Base-by-base conservation (phyloP, 495 filamentous ascomycete species). In the Xylaria telfairii region DNA sequence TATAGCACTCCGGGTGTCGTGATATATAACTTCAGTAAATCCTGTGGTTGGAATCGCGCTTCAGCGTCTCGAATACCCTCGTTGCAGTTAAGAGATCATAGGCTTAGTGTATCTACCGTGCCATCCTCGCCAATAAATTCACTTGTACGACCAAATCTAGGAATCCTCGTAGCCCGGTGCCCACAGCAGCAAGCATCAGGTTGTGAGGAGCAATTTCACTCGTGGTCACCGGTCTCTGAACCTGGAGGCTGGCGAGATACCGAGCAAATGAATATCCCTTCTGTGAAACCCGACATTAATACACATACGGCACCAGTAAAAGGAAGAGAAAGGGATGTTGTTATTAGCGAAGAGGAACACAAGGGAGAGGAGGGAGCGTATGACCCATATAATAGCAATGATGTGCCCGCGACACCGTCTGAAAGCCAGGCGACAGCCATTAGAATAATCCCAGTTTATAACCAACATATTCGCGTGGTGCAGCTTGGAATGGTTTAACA, bases 21-120 rank as follows among this genome's bases (percentile, higher is more conserved):
- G 2, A 47, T 51, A 0, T 74, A 71, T 47, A 74, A 77, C 46
- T 72, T 77, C 13, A 71, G 71, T 44, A 74, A 53, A 61, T 64
- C 73, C 1, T 26, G 67, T 0, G 46, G 61, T 4, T 73, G 74
- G 74, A 78, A 76, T 30, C 5, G 51, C 26, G 42, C 46, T 51
- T 66, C 34, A 17, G 26, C 7, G n/a, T 49, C 24, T n/a, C 67
- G 21, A 39, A 9, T n/a, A 1, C 67, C 74, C 37, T 71, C 74
- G 13, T 64, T 74, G 10, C 73, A 75, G 19, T 62, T 74, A 13
- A 68, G 4, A 19, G 41, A 54, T 41, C 32, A 51, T 21, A 21
- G 10, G 19, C 10, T 34, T 1, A 28, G 21, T 21, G 32, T 68
- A 8, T 64, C 63, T 10, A 51, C 17, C 49, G 10, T 41, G 32